Conservation (phyloP, 2,329 filamentous ascomycete genomes). For the Xylogone sp. region DNA sequence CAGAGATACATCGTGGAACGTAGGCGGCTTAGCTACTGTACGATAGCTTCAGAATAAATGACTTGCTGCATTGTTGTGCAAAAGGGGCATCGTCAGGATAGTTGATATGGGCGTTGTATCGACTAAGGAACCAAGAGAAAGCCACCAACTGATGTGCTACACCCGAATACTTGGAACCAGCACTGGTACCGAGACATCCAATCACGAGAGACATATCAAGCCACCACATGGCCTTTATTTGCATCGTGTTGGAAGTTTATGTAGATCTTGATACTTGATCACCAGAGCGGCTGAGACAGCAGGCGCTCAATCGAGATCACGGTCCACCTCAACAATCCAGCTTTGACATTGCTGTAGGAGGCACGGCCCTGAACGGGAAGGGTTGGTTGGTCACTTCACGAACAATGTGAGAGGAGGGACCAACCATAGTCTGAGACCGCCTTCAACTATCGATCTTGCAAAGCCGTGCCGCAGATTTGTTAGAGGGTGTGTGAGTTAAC, state of each 20-base stretch:
- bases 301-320: not conserved
- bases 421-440: not conserved
- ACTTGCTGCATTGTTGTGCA: no score
- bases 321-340: not conserved
- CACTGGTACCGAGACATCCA: not conserved
- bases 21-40: no score
- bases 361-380: not conserved
- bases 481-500: not conserved
- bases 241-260: no score
- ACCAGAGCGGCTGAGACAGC: not conserved
- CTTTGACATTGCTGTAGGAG: not conserved
- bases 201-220: not conserved
- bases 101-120: slow-evolving; percentile 6
- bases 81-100: slow-evolving; percentile 2
- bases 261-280: not conserved
- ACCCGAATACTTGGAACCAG: not conserved
- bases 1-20: no score
- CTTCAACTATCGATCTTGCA: not conserved
- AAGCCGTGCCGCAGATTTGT: not conserved
- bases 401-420: not conserved
- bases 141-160: not conserved
- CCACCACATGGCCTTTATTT: not conserved
- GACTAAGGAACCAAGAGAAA: slow-evolving; percentile 1
- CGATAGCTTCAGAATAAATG: no score
- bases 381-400: not conserved